Percentiles rank a stretch among this genome's conserved stretches.
Conservation (phyloP, 1,139 yeast species). For the Kodamaea derodonti region DNA sequence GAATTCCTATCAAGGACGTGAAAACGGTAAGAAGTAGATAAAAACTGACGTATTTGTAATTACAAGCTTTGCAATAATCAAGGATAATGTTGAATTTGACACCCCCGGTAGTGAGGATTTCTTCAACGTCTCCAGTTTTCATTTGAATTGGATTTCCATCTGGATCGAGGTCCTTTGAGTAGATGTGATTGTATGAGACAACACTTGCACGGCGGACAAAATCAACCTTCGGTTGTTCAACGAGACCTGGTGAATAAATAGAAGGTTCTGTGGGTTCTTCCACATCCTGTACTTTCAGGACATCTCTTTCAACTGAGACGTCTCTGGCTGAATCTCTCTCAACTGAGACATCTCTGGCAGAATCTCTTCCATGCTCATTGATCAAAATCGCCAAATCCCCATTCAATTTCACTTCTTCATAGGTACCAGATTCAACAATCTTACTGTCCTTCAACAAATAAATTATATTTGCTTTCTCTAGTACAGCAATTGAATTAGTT, state of each 20-base stretch:
- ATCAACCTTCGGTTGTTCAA: constrained; percentile 5
- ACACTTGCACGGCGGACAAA: constrained; percentile 16
- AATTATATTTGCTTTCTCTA: constrained; percentile 29
- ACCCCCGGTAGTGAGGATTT: constrained; percentile 21
- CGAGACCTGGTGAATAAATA: not conserved
- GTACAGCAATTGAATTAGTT: constrained; percentile 25
- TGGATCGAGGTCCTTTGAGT: constrained; percentile 15
- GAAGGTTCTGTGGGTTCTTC: constrained; percentile 1
- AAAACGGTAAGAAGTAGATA: constrained; percentile 18
- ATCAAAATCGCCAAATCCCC: constrained; percentile 41
- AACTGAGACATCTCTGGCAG: too few species aligned
- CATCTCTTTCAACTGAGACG: too few species aligned
- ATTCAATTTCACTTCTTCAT: constrained; percentile 13
- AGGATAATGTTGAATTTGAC: constrained; percentile 21
- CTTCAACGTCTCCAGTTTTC: constrained; percentile 20
- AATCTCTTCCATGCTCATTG: constrained; percentile 63
- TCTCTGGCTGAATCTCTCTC: constrained; percentile 4
- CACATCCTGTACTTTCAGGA: not conserved
- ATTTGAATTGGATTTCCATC: constrained; percentile 10
- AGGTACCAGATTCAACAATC: constrained; percentile 29
- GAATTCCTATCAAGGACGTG: constrained; percentile 16
- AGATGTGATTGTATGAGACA: constrained; percentile 20
- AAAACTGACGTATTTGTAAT: constrained; percentile 19
- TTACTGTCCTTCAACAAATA: constrained; percentile 26
- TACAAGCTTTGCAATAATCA: constrained; percentile 26